phyloP scores from a whole-genome alignment of 1,284 basidiomycete species.

The Ustilago shanxiensis region DNA sequence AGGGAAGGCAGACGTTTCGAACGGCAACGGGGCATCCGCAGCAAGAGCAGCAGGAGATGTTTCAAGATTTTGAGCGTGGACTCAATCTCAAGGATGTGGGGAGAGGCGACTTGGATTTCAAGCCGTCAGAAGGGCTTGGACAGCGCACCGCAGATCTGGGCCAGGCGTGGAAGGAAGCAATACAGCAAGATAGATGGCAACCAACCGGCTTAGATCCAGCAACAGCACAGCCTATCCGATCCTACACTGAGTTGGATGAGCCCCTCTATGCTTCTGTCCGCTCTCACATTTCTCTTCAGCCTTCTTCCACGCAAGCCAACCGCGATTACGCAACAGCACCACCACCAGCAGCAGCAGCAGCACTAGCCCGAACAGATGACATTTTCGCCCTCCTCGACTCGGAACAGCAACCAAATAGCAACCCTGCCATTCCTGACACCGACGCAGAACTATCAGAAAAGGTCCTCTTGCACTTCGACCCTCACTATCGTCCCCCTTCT shows the following conservation, averaged over 20 bases:
- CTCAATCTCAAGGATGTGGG: conserved; percentile 5
- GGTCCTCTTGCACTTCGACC: conserved; percentile 16
- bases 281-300: neutral
- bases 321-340: neutral
- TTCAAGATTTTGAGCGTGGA: conserved; percentile 22
- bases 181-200: conserved; percentile 10
- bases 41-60: conserved; percentile 10
- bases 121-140: neutral
- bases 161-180: conserved; percentile 12
- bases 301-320: neutral
- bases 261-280: conserved; percentile 30
- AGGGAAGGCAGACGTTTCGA: neutral
- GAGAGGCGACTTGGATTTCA: neutral
- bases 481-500: conserved; percentile 31
- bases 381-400: conserved; percentile 39
- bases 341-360: conserved; percentile 2
- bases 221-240: neutral
- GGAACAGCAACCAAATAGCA: conserved; percentile 6
- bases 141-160: neutral
- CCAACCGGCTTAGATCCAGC: conserved; percentile 22
- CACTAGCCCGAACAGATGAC: conserved; percentile 26
- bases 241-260: conserved; percentile 24
- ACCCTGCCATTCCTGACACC: neutral
- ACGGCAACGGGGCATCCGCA: neutral
- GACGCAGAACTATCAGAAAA: neutral